Base-by-base conservation (phyloP, 352 stramenopile species). In the Lagenidium giganteum region DNA sequence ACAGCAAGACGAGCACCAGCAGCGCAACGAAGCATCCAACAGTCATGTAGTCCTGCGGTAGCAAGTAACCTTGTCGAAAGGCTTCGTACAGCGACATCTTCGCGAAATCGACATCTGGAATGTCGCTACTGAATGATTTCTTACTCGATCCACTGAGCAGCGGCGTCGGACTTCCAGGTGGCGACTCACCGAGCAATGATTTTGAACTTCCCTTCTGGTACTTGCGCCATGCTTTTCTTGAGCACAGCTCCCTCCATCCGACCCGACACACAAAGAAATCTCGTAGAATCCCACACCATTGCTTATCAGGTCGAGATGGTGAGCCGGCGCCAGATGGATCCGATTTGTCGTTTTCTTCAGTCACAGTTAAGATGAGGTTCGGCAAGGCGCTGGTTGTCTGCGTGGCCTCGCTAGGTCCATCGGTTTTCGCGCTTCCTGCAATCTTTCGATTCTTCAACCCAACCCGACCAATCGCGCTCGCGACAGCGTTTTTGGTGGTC, bases 31-130 rank as follows among this genome's bases (percentile, higher is more conserved):
- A 83, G 22, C 65, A 76, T 0, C 55, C 47, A 11, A 86, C 44
- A 20, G 71, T 83, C 34, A 66, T 54, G 39, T 86, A 80, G 29
- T 86, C 73, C 23, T 82, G 63, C 1, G 70, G 67, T 3, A 86
- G 36, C 33, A 86, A 42, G 31, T 73, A 83, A 0, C 60, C 68
- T 42, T 79, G 57, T 17, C 56, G 56, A 35, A 73, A 83, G 5
- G 73, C 73, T 18, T 83, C 46, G 33, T 78, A 83, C 27, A 83
- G 29, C 14, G 62, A 76, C 70, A 86, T 80, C 18, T 59, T 69
- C 8, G 48, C 45, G 24, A 86, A 83, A 39, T 86, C 68, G 4
- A 82, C 33, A 2, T 68, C 55, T 3, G 39, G 30, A 38, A 58
- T 43, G 24, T 18, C 51, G 30, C 25, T 35, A 6, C 22, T 26